Percentiles rank a stretch among this genome's conserved stretches.
phyloP scores from a whole-genome alignment of 139 green algal genomes.

The Nannochloris sp. region DNA sequence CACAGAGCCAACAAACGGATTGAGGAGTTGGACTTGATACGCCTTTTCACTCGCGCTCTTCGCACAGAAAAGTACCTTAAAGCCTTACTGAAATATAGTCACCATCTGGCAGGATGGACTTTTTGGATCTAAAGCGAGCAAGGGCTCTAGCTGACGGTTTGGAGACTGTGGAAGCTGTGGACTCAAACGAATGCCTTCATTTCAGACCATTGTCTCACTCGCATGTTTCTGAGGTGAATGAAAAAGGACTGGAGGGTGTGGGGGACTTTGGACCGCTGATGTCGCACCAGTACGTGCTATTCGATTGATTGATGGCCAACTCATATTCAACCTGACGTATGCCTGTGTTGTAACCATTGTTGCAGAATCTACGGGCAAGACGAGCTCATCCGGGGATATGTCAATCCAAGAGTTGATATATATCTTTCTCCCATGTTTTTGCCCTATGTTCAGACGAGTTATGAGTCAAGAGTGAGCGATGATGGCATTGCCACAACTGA shows the following conservation, averaged over 20 bases:
- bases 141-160: slow-evolving; percentile 6
- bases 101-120: background rate
- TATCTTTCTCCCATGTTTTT: slow-evolving; percentile 32
- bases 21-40: slow-evolving; percentile 11
- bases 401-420: slow-evolving; percentile 28
- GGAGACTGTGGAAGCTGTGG: slow-evolving; percentile 12
- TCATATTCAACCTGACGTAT: no score
- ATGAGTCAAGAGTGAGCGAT: slow-evolving; percentile 3
- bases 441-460: slow-evolving; percentile 35
- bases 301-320: no score
- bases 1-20: no score
- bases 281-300: slow-evolving; percentile 8
- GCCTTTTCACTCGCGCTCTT: background rate
- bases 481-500: slow-evolving; percentile 28
- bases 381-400: slow-evolving; percentile 50
- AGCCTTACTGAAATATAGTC: no score
- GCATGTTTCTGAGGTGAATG: background rate
- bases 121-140: slow-evolving; percentile 7
- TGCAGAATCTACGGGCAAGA: slow-evolving; percentile 49
- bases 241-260: background rate
- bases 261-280: background rate
- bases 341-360: no score
- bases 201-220: slow-evolving; percentile 16
- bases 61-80: no score
- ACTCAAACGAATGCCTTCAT: slow-evolving; percentile 16